Evolutionary conservation across 371 early-diverging fungal species (phyloP).

Genomic region (Aphelidium insulamus): DNA sequence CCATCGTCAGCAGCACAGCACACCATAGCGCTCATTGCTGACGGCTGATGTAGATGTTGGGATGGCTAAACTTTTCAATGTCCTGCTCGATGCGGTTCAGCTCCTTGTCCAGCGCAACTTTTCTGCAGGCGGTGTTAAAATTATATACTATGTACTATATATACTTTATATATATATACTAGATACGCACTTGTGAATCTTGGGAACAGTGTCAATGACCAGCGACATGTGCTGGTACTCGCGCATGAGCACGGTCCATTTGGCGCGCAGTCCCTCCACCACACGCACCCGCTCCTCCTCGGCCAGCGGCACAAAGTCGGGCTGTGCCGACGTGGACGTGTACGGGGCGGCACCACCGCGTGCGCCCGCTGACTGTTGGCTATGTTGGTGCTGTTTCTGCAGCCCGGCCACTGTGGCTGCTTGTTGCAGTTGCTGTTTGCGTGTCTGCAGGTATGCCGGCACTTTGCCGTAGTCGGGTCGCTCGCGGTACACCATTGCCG

Average conservation of each 20-base stretch:
- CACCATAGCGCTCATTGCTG: too few relatives aligned
- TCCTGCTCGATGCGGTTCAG: conserved; percentile 18
- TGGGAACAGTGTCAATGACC: conserved; percentile 27
- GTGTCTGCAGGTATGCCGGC: conserved; percentile 12
- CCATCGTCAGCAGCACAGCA: too few relatives aligned
- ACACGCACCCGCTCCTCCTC: conserved; percentile 18
- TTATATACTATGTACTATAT: too few relatives aligned
- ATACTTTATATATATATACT: neutral
- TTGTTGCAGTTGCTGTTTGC: conserved; percentile 5
- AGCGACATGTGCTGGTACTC: conserved; percentile 22
- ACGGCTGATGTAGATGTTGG: conserved; percentile 14
- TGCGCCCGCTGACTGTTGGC: conserved; percentile 1
- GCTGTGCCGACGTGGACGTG: conserved; percentile 4
- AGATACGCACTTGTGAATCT: conserved; percentile 18
- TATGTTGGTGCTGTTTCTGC: neutral
- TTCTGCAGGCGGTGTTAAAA: conserved; percentile 10
- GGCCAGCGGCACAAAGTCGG: conserved; percentile 14
- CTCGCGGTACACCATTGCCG: conserved; percentile 11
- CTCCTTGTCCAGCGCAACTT: conserved; percentile 26
- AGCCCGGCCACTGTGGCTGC: too few relatives aligned
- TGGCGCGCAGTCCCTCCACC: conserved; percentile 16
- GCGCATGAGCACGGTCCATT: conserved; percentile 19
- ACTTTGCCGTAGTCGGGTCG: conserved; percentile 18
- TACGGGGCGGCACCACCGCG: neutral
- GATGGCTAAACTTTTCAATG: conserved; percentile 20